Evolutionary conservation across 352 stramenopile species (phyloP), one percentile per base, ranked within the genome.

Genomic region (Pythium myriotylum): DNA sequence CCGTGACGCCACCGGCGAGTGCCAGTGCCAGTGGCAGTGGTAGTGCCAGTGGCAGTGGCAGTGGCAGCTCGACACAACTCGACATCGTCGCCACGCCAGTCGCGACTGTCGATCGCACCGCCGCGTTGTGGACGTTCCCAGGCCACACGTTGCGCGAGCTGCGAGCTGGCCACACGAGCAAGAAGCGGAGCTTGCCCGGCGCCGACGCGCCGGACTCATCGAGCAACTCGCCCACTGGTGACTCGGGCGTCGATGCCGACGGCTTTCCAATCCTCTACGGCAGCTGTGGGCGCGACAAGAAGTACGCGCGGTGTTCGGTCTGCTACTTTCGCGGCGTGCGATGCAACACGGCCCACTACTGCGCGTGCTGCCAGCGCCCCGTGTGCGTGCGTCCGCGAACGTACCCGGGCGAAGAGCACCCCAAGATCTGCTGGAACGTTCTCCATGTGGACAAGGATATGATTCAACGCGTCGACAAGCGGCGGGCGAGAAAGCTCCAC

Each of bases 391-490:
- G 81, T 12, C 79, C 81, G 43, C 75, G 81, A 3, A 79, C 72
- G 42, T 89, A 91, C 50, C 81, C 81, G 14, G 77, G 79, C 43
- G 81, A 91, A 54, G 70, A 83, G 27, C 72, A 89, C 45, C 70
- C 78, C 10, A 91, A 91, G 70, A 91, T 91, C 50, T 91, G 79
- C 67, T 91, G 81, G 81, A 91, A 91, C 43, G 81, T 91, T 59
- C 70, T 91, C 35, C 81, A 91, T 56, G 79, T 88, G 73, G 81
- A 91, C 66, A 79, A 83, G 41, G 81, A 88, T 45, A 89, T 91
- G 75, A 61, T 91, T 23, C 74, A 86, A 24, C 81, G 81, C 48
- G 81, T 89, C 16, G 73, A 88, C 62, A 91, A 89, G 61, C 86
- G 82, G 57, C 85, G 84, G 42, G 78, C 79, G 39, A 75, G 81